Base-by-base conservation (phyloP, 2,329 filamentous ascomycete species). In the Knoxdaviesia capensis region DNA sequence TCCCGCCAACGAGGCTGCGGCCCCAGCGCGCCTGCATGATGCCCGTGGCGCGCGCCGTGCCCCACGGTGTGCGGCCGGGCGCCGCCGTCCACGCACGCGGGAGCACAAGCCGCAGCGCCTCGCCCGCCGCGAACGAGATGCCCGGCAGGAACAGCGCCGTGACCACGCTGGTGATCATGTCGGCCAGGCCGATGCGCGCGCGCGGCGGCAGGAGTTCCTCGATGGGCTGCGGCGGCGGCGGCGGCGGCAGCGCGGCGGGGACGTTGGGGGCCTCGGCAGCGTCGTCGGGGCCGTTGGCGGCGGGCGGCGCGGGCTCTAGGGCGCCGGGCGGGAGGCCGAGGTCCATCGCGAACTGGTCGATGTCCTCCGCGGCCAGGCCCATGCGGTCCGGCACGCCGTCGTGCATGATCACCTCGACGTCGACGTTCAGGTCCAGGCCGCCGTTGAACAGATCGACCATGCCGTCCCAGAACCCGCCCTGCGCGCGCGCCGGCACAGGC, bases 1-100 rank as follows among this genome's bases (percentile, higher is more conserved):
- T 90, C 0, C 90, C 90, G 1, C 90, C 90, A 1, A 90, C 69
- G 3, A 98, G 65, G 52, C 83, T 94, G 43, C 90, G 69, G 1
- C 86, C 90, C 85, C 90, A 96, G 45, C 78, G 75, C 50, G 81
- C 74, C 53, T 90, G 82, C 32, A 98, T 57, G 30, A 96, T 64
- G 0, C 81, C 78, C 0, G 72, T 71, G 3, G 69, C 63, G 34
- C 64, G 55, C 36, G 48, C 46, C 6, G 51, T 11, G 1, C 41
- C 39, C 20, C 20, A 20, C 2, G 20, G 20, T 20, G 20, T 20
- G 20, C 20, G 20, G 20, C 20, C 20, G 20, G 20, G 20, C 20
- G 20, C 20, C 20, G 20, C 20, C 4, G 40, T 36, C 32, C 44
- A 45, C 30, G 44, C 38, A 34, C 62, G 62, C 0, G 88, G 88